Base-by-base conservation (phyloP, 306 rosid genomes). In the Astragalus glycyphyllos region DNA sequence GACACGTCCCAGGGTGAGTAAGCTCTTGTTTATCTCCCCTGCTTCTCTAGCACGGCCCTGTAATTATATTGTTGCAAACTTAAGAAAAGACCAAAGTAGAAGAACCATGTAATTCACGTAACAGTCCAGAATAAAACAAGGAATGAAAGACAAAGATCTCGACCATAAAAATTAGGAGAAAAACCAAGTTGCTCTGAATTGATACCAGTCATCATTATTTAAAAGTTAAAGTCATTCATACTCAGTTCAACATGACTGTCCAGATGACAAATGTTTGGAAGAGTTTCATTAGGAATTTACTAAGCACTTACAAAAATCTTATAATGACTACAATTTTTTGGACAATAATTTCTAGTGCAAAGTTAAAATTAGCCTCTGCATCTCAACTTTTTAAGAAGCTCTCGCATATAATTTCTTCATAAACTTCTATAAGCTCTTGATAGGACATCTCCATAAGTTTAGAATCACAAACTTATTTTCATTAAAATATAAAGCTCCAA, bases 11-110 rank as follows among this genome's bases (percentile, higher is more conserved):
- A 94, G 80, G 37, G 99, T 94, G 80, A 94, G 97, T 76, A 94
- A 77, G 95, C 99, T 94, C 84, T 94, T 94, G 77, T 94, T 94
- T 81, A 94, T 94, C 89, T 94, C 98, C 75, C 98, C 98, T 3
- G 98, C 98, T 87, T 94, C 98, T 85, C 99, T 86, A 44, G 99
- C 99, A 50, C 97, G 96, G 45, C 91, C 88, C 99, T 94, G 82
- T 59, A 83, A 79, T 71, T 74, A 14, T 41, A 26, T 72, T 38
- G 48, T 56, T 53, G 55, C 48, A 66, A 68, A 14, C 63, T 35
- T 71, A 45, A 6, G 11, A 20, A 5, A 8, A 48, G 26, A 16
- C 42, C 15, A 41, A 46, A 45, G 20, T 38, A 10, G 17, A 64
- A 10, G 17, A 20, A 37, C 61, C 38, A 15, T 38, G 2, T 40